Evolutionary conservation across 768 basidiomycete species (phyloP), one percentile per base, ranked within the genome.

Genomic region (Trametes punicea): DNA sequence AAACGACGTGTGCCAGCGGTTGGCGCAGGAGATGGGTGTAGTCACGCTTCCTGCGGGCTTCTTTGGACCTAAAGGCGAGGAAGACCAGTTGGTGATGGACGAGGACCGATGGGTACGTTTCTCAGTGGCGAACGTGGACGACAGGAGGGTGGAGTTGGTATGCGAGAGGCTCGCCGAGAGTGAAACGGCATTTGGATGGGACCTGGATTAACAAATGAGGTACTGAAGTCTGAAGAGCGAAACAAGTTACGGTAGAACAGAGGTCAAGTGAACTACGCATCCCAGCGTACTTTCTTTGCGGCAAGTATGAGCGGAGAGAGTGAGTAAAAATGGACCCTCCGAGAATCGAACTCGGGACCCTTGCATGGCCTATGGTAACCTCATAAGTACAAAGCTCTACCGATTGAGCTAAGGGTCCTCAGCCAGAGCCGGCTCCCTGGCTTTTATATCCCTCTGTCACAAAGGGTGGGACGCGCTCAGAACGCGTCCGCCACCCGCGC

Each of bases 81-180:
- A 67, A 30, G 63, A 62, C 38, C 69, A 53, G 56, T 65, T 38
- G 59, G 59, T 47, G 40, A 65, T 66, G 34, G 81, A 78, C 6
- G 75, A 76, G 62, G 79, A 82, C 34, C 70, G 78, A 51, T 92
- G 87, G 87, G 72, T 92, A 27, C 77, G 90, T 51, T 88, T 93
- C 68, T 88, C 87, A 9, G 85, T 92, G 3, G 88, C 89, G 11
- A 93, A 90, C 68, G 81, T 90, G n/a, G 76, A 78, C 39, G 87
- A 90, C 47, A 81, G 80, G 48, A 74, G 78, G 64, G 76, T 86
- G 16, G 64, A 66, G 60, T 62, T 68, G 31, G 83, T 81, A 6
- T 86, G 83, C 56, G 73, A 73, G 69, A 71, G 85, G 49, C 62
- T 87, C 62, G 68, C 48, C 51, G 73, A 75, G 57, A 76, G 73